A percentile compares a stretch with the other conserved stretches of the same genome.
phyloP scores from a whole-genome alignment of 805 yeast species.

The Candida insectalens region DNA sequence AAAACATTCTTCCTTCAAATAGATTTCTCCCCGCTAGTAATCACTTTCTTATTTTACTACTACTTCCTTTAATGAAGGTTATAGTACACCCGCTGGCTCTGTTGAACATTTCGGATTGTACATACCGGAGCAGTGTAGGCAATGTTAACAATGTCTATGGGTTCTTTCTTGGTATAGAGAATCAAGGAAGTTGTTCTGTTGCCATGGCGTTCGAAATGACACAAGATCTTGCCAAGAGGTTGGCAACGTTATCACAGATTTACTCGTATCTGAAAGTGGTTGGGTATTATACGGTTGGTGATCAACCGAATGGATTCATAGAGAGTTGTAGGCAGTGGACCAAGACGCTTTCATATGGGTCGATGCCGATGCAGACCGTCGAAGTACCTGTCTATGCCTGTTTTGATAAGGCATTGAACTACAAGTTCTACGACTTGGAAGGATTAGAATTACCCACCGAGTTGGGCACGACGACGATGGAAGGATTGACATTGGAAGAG shows the following conservation, averaged over 20 bases:
- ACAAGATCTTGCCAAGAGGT: constrained; percentile 1
- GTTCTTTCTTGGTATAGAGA: constrained; percentile 6
- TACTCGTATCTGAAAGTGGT: constrained; percentile 16
- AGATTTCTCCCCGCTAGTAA: too few relatives aligned
- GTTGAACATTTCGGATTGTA: constrained; percentile 8
- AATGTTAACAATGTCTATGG: constrained; percentile 1
- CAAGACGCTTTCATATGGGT: not conserved
- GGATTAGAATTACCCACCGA: not conserved
- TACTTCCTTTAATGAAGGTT: not conserved
- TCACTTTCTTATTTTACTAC: too few relatives aligned
- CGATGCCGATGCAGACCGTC: not conserved
- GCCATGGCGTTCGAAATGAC: constrained; percentile 4
- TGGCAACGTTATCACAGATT: constrained; percentile 13
- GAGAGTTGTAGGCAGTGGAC: not conserved
- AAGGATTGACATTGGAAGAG: constrained; percentile 1
- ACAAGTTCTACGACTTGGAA: not conserved
- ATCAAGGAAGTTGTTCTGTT: not conserved
- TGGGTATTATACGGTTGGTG: constrained; percentile 13
- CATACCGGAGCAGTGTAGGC: not conserved
- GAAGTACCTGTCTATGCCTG: not conserved
- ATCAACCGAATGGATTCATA: not conserved
- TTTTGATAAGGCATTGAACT: not conserved
- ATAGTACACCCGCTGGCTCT: constrained; percentile 6
- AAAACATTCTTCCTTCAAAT: too few relatives aligned
- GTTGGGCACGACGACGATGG: constrained; percentile 3